Evolutionary conservation across 768 basidiomycete genomes (phyloP).

Genomic region (Termitomyces sp.): DNA sequence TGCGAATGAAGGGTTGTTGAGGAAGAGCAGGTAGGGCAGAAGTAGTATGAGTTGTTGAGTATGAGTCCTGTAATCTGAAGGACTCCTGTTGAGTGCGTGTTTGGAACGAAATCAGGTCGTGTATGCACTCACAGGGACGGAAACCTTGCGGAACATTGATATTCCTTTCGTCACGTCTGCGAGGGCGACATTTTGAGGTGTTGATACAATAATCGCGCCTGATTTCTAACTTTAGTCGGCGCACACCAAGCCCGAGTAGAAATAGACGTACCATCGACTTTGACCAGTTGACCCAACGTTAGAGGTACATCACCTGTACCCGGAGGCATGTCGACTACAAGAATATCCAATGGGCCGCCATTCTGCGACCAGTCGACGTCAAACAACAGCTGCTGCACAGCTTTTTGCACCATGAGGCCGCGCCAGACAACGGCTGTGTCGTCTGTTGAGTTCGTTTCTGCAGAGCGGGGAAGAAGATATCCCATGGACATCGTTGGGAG

Average conservation of each 20-base stretch:
- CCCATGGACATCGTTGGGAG: constrained; percentile 97
- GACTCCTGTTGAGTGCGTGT: neutral
- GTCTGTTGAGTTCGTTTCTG: constrained; percentile 41
- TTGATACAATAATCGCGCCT: constrained; percentile 94
- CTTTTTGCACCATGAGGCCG: constrained; percentile 97
- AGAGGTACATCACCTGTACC: constrained; percentile 96
- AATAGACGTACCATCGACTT: constrained; percentile 65
- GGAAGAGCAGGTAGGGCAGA: constrained; percentile 66
- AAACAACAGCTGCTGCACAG: constrained; percentile 92
- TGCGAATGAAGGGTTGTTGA: neutral
- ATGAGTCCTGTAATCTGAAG: constrained; percentile 77
- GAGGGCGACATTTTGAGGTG: constrained; percentile 91
- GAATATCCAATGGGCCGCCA: constrained; percentile 61
- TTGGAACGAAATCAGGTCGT: neutral
- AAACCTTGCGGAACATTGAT: constrained; percentile 85
- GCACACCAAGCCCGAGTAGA: neutral
- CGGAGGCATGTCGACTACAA: constrained; percentile 95
- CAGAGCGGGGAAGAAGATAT: constrained; percentile 68
- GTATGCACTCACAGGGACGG: constrained; percentile 63
- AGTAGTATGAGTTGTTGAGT: constrained; percentile 84
- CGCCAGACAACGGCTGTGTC: constrained; percentile 92
- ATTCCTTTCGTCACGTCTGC: constrained; percentile 91
- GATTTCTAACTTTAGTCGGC: neutral
- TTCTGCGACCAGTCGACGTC: constrained; percentile 82
- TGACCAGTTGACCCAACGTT: constrained; percentile 82